These are phyloP conservation scores for Lactarius vividus DNA, from an alignment of 768 basidiomycete species.

Conservation along the genomic window DNA sequence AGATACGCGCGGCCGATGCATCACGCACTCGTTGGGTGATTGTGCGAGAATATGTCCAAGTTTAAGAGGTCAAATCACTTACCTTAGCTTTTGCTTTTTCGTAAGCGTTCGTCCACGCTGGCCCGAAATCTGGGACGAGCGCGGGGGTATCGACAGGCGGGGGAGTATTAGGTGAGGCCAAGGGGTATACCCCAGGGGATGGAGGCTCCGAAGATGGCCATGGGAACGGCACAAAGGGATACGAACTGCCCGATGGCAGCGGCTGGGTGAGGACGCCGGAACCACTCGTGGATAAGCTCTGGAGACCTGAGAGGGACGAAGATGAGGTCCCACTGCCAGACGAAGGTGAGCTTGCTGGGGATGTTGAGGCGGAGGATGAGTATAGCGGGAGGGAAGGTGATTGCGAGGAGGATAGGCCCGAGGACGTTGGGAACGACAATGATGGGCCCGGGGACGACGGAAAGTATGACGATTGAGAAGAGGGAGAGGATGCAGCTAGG, in stretches of 20 bases:
- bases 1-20: neutral
- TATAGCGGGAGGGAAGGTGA: neutral
- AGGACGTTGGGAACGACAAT: neutral
- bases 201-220: slow-evolving; percentile 45
- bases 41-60: neutral
- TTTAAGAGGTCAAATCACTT: neutral
- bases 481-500: neutral
- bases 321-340: slow-evolving; percentile 6
- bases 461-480: neutral
- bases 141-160: slow-evolving; percentile 46
- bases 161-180: slow-evolving; percentile 53
- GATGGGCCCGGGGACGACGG: neutral
- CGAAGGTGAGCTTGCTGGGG: slow-evolving; percentile 2
- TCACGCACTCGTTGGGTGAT: neutral
- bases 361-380: neutral
- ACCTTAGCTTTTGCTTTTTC: slow-evolving; percentile 46
- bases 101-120: slow-evolving; percentile 58
- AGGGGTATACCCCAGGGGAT: slow-evolving; percentile 50
- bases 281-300: neutral
- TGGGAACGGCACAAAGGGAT: slow-evolving; percentile 9
- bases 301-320: slow-evolving; percentile 15
- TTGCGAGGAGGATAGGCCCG: slow-evolving; percentile 1
- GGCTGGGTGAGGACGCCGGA: slow-evolving; percentile 13
- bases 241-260: neutral
- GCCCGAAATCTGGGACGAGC: slow-evolving; percentile 45